phyloP scores from a whole-genome alignment of 225 moss, liverwort and hornwort genomes.

The Pseudoscleropodium purum region DNA sequence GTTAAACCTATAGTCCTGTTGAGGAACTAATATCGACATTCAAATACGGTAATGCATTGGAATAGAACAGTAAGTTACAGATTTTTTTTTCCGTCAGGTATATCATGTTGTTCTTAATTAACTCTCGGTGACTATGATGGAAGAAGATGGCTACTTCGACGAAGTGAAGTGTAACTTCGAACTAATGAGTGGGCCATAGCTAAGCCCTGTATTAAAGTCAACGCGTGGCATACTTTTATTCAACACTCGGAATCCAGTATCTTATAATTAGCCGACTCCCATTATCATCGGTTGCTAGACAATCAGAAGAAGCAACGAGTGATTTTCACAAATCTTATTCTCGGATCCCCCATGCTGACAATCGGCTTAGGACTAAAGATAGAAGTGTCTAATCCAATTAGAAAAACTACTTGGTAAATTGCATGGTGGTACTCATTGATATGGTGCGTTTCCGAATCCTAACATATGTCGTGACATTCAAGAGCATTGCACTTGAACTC shows the following conservation, averaged over 20 bases:
- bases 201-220: neutral
- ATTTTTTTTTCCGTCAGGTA: neutral
- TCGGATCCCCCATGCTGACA: too few species aligned
- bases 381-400: too few species aligned
- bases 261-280: neutral
- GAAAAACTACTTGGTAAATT: neutral
- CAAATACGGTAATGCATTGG: neutral
- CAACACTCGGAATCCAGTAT: neutral
- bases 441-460: neutral
- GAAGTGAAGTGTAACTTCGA: too few species aligned
- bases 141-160: too few species aligned
- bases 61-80: neutral
- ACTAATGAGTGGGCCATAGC: too few species aligned
- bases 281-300: neutral
- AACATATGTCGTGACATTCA: neutral
- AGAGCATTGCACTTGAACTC: neutral
- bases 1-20: neutral
- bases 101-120: neutral
- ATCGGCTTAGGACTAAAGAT: too few species aligned
- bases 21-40: neutral
- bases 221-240: neutral
- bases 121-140: neutral
- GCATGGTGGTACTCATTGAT: neutral
- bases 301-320: too few species aligned
- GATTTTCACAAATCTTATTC: too few species aligned